Evolutionary conservation across 352 stramenopile genomes (phyloP), one percentile per base, ranked within the genome.

Genomic region (Globisporangium iwayamae): DNA sequence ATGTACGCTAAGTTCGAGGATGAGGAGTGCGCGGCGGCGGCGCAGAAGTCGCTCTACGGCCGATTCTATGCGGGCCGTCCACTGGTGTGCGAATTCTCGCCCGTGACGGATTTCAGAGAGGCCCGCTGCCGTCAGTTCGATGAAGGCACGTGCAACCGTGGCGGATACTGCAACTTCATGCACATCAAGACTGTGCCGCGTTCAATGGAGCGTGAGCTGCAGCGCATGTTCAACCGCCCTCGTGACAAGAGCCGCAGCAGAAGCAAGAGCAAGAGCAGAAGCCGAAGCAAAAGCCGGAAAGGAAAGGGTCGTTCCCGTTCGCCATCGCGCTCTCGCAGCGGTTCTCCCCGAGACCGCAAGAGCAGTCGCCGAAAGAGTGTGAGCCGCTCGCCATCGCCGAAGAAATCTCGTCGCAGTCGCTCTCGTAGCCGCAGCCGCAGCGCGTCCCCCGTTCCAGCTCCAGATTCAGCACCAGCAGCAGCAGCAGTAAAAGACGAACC

Each of bases 111-210:
- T 76, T 99, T 99, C 73, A 81, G 94, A 63, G 97, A 99, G 74
- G 97, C 97, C 6, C 75, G 97, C 36, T 99, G 98, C 78, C 85
- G 98, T 50, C 97, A 99, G 77, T 99, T 98, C 70, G 97, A 99
- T 68, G 96, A 99, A 81, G 94, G 95, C 65, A 97, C 89, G 22
- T 99, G 98, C 81, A 93, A 92, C 67, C 85, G 97, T 22, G 98
- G 97, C 22, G 96, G 95, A 16, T 99, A 99, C 73, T 99, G 98
- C 85, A 99, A 99, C 81, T 99, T 99, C 72, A 99, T 99, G 96
- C 98, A 99, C 76, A 97, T 99, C 62, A 91, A 96, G 64, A 96
- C 91, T 13, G 89, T 97, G 5, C 85, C 87, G 8, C 75, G 81
- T 1, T 78, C 85, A 18, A 91, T 98, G 72, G 75, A 93, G 68